Base-by-base conservation (phyloP, 129 eudicot genomes). In the Rutidosis leptorrhynchoides region DNA sequence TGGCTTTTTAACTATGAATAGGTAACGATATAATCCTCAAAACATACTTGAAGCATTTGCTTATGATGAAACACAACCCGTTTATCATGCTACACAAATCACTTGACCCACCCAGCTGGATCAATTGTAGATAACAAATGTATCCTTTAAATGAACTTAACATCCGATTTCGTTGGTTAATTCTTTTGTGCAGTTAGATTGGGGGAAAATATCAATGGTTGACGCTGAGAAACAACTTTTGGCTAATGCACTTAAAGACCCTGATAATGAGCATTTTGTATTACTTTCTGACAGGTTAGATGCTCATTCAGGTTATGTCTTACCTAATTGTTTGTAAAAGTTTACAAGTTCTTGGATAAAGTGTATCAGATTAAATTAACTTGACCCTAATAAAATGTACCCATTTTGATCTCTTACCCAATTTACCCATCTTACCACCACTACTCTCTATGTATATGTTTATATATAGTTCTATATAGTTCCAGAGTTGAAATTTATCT, bases 131-230 rank as follows among this genome's bases (percentile, higher is more conserved):
- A 70, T 43, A 14, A 70, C 27, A 3, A 43, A 45, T 22, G 25
- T 3, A 42, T 57, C 26, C 21, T 58, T 27, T 22, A 53, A 62
- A 52, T 52, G 29, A 35, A 63, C 27, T 25, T 25, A 45, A 42
- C 66, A 40, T 27, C 45, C 2, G 53, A 21, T 19, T 9, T 40
- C 23, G 48, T 46, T 46, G 53, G 55, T 65, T 59, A 33, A 71
- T n/a, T 77, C 20, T 56, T 60, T 19, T 58, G 48, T 62, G 70
- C 81, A 94, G 99, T 97, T 94, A 49, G 95, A 68, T 16, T 94
- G 99, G 99, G 99, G 99, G 40, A 83, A 83, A 68, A 90, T 89
- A 65, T 94, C 99, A 65, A 94, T 94, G 99, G 86, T 94, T 32
- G 97, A 94, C 81, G 99, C 99, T 61, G 99, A 94, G 77, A 85